phyloP scores from a whole-genome alignment of 805 yeast genomes.

The Dipodascus geniculatus region DNA sequence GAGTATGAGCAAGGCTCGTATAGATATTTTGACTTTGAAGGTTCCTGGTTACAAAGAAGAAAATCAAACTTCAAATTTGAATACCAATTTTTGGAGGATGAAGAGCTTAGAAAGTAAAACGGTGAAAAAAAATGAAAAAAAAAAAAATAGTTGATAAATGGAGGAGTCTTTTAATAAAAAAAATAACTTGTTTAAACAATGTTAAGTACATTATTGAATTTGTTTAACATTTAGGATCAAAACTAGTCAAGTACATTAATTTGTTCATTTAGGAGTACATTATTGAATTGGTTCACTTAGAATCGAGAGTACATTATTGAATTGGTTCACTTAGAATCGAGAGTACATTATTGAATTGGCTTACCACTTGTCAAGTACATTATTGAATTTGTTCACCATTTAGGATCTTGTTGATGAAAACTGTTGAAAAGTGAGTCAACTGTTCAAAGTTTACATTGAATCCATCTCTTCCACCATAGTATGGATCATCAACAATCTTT shows the following conservation, averaged over 20 bases:
- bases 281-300: no score
- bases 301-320: no score
- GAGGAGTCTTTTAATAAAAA: no score
- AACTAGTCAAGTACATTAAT: no score
- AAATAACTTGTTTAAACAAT: background rate
- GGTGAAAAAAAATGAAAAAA: background rate
- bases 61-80: slow-evolving; percentile 46
- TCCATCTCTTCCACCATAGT: slow-evolving; percentile 79
- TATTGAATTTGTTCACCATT: background rate
- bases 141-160: background rate
- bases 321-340: no score
- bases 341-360: no score
- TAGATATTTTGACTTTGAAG: slow-evolving; percentile 79
- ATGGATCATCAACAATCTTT: slow-evolving; percentile 74
- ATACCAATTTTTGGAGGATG: slow-evolving; percentile 33
- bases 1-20: slow-evolving; percentile 41
- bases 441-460: slow-evolving; percentile 73
- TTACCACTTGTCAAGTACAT: background rate
- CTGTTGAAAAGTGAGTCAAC: slow-evolving; percentile 60
- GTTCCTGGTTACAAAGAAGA: slow-evolving; percentile 51
- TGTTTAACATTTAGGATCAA: background rate
- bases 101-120: slow-evolving; percentile 25
- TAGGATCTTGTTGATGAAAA: slow-evolving; percentile 29
- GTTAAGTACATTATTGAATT: background rate
- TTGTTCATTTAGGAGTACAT: no score